Conservation (phyloP, 495 filamentous ascomycete species). For the Extremus antarcticus region DNA sequence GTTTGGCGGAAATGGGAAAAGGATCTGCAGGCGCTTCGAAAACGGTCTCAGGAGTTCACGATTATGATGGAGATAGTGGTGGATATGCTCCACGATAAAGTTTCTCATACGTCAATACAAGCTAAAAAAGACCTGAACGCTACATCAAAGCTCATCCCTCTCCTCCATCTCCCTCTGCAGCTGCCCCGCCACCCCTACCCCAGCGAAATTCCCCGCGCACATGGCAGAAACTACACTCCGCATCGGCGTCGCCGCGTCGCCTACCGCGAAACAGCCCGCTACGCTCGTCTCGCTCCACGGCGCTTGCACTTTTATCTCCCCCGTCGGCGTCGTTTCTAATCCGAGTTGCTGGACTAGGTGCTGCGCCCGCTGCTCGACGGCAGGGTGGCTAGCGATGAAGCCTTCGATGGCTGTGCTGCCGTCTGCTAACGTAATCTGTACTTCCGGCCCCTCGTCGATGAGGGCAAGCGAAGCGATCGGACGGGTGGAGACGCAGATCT, state of each 20-base stretch:
- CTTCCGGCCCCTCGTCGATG: not conserved
- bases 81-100: too few species aligned
- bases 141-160: not conserved
- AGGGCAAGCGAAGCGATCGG: conserved; percentile 10
- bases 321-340: conserved; percentile 23
- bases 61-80: too few species aligned
- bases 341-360: conserved; percentile 28
- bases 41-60: too few species aligned
- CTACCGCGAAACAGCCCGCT: conserved; percentile 33
- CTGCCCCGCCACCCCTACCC: not conserved
- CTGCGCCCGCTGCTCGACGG: conserved; percentile 18
- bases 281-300: conserved; percentile 31
- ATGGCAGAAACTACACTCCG: not conserved
- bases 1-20: too few species aligned
- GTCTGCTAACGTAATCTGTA: conserved; percentile 9
- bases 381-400: conserved; percentile 19
- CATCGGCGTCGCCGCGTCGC: conserved; percentile 16
- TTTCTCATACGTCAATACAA: too few species aligned
- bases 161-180: not conserved
- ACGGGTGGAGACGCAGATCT: conserved; percentile 14
- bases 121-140: too few species aligned
- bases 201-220: not conserved
- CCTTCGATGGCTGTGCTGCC: not conserved
- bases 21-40: too few species aligned
- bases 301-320: conserved; percentile 25